Conservation (phyloP, 2,329 filamentous ascomycete genomes). For the Paracorniculantispora psalliotae region DNA sequence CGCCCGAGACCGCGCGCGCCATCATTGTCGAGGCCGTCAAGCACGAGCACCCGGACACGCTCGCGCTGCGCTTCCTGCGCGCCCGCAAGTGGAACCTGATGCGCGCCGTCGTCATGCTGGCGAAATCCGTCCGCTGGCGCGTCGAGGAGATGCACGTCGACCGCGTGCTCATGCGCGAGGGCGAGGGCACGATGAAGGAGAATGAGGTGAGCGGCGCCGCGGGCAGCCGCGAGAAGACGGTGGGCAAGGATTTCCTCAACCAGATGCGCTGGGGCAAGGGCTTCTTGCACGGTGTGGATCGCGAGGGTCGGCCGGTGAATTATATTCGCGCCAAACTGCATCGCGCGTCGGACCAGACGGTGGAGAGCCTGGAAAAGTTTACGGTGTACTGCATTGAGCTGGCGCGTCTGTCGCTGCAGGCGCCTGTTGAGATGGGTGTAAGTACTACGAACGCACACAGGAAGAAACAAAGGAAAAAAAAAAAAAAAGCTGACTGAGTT, state of each 20-base stretch:
- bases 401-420: conserved; percentile 66
- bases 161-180: conserved; percentile 69
- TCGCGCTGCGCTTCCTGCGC: conserved; percentile 70
- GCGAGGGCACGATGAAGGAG: conserved; percentile 59
- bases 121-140: conserved; percentile 86
- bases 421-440: conserved; percentile 80
- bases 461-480: no score
- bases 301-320: conserved; percentile 72
- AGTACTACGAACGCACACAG: conserved; percentile 30
- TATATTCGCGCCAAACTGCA: conserved; percentile 74
- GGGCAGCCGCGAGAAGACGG: conserved; percentile 50
- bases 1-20: conserved; percentile 66
- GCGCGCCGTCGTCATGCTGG: conserved; percentile 80
- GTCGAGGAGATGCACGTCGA: conserved; percentile 73
- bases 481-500: not conserved
- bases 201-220: conserved; percentile 47
- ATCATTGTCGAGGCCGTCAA: conserved; percentile 87
- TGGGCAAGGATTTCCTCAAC: conserved; percentile 66
- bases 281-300: conserved; percentile 77
- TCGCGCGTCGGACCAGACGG: conserved; percentile 68
- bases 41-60: conserved; percentile 79
- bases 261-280: conserved; percentile 83
- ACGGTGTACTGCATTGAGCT: conserved; percentile 89
- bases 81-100: conserved; percentile 87
- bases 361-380: conserved; percentile 71